Percentiles rank a stretch among this genome's conserved stretches.
phyloP scores from a whole-genome alignment of 2,329 filamentous ascomycete species.

The Exophiala spinifera region DNA sequence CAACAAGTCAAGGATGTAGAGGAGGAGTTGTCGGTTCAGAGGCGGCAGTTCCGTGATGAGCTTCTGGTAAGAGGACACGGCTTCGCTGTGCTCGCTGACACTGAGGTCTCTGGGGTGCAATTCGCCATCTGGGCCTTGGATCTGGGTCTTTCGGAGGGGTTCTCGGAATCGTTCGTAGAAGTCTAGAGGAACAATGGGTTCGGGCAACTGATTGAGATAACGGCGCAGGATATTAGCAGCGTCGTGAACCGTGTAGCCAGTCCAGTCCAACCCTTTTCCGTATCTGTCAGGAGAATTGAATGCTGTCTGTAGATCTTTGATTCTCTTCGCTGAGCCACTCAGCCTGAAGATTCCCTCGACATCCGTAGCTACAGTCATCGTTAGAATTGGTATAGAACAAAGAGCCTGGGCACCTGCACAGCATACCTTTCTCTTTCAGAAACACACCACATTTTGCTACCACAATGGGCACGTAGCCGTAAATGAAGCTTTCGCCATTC shows the following conservation, averaged over 20 bases:
- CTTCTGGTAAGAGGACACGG: constrained; percentile 79
- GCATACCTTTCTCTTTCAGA: constrained; percentile 90
- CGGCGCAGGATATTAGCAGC: constrained; percentile 92
- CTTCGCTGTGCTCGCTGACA: constrained; percentile 60
- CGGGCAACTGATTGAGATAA: constrained; percentile 93
- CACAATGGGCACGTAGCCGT: constrained; percentile 96
- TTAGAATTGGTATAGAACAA: constrained; percentile 31
- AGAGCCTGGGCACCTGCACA: constrained; percentile 17
- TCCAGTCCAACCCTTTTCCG: constrained; percentile 95
- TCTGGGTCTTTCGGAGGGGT: constrained; percentile 69
- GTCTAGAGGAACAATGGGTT: constrained; percentile 91
- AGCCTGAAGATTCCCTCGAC: constrained; percentile 96
- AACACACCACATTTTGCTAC: constrained; percentile 98
- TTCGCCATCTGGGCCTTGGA: constrained; percentile 68
- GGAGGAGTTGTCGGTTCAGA: constrained; percentile 84
- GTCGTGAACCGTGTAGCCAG: constrained; percentile 96
- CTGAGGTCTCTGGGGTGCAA: constrained; percentile 61
- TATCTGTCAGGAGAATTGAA: constrained; percentile 96
- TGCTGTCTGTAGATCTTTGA: constrained; percentile 87
- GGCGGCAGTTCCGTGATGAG: constrained; percentile 91
- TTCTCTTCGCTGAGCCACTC: constrained; percentile 93
- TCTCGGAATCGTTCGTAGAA: constrained; percentile 89
- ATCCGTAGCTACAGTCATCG: constrained; percentile 68
- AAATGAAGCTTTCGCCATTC: constrained; percentile 91
- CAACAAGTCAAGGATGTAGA: constrained; percentile 93